Conservation (phyloP, 164 flowering plant species). For the Vitis amurensis region DNA sequence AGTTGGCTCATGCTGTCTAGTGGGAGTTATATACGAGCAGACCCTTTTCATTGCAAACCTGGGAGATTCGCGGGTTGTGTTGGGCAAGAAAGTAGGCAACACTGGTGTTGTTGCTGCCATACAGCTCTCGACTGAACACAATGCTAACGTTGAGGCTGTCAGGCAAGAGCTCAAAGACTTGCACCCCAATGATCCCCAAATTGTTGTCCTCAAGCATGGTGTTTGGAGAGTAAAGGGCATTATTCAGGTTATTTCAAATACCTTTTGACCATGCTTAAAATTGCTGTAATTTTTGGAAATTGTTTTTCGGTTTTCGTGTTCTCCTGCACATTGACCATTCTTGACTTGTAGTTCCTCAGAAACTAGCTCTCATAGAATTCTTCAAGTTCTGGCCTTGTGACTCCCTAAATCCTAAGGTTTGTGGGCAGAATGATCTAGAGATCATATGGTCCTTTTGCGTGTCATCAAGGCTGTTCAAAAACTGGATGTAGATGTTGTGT, state of each 20-base stretch:
- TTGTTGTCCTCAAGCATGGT: constrained; percentile 77
- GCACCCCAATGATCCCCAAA: constrained; percentile 79
- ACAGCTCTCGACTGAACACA: constrained; percentile 73
- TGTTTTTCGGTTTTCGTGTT: not conserved
- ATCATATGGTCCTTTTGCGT: too few species aligned
- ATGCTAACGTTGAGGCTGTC: constrained; percentile 62
- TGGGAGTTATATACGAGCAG: constrained; percentile 61
- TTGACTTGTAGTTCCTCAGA: too few species aligned
- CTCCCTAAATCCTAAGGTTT: too few species aligned
- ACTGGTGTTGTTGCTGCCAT: constrained; percentile 63
- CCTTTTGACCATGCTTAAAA: not conserved
- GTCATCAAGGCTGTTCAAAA: too few species aligned
- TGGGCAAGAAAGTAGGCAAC: constrained; percentile 65
- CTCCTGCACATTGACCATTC: too few species aligned
- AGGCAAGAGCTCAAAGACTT: constrained; percentile 64
- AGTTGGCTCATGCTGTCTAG: constrained; percentile 79
- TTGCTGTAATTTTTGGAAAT: not conserved
- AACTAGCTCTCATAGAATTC: not conserved
- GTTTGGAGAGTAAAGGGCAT: constrained; percentile 93
- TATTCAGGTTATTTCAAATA: constrained; percentile 60
- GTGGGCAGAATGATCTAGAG: too few species aligned
- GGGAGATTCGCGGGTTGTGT: constrained; percentile 81
- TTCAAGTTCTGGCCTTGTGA: not conserved
- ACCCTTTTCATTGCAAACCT: constrained; percentile 72
- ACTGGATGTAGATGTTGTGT: too few species aligned